These are phyloP conservation scores for Fraxinus excelsior DNA, from an alignment of 257 asterid genomes.

Conservation along the genomic window DNA sequence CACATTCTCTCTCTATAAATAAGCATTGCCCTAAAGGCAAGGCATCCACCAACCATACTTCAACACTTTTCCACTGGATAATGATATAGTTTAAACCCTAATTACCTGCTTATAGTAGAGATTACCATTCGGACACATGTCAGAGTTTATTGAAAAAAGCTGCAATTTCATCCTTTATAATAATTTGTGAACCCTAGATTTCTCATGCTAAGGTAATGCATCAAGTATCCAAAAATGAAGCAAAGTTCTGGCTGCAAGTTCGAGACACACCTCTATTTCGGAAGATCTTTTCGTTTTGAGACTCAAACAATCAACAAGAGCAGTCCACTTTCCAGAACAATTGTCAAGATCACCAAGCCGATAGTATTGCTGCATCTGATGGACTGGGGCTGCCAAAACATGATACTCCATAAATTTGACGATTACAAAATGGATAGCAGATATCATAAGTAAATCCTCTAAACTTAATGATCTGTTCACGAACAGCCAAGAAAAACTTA, in stretches of 20 bases:
- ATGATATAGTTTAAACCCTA: neutral
- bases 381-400: slow-evolving; percentile 76
- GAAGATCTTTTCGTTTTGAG: slow-evolving; percentile 74
- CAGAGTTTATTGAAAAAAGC: slow-evolving; percentile 8
- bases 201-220: neutral
- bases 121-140: neutral
- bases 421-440: neutral
- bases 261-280: slow-evolving; percentile 64
- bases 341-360: slow-evolving; percentile 76
- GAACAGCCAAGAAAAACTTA: slow-evolving; percentile 2
- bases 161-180: neutral
- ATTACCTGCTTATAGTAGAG: neutral
- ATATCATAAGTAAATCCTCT: neutral
- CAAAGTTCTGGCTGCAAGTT: neutral
- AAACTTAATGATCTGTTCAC: neutral
- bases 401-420: slow-evolving; percentile 21
- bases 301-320: slow-evolving; percentile 72
- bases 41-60: neutral
- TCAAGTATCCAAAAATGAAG: slow-evolving; percentile 1
- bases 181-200: neutral
- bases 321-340: slow-evolving; percentile 68
- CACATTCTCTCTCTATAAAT: neutral
- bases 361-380: slow-evolving; percentile 93
- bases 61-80: neutral
- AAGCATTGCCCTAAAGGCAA: neutral